Conservation (phyloP, 1,284 basidiomycete species). For the Malassezia yamatoensis region DNA sequence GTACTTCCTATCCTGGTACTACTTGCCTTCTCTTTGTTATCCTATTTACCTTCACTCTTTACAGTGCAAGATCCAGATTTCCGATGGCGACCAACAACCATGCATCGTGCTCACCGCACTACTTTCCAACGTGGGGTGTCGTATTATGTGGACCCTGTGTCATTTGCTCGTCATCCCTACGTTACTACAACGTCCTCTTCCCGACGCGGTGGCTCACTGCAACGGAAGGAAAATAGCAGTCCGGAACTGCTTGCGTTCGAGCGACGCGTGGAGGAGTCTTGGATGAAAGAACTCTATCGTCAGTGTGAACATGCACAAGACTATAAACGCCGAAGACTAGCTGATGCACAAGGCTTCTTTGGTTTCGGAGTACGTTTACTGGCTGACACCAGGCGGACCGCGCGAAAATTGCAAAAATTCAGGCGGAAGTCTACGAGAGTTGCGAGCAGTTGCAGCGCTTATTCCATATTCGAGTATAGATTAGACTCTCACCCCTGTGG, state of each 20-base stretch:
- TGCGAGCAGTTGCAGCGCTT: constrained; percentile 40
- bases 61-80: constrained; percentile 69
- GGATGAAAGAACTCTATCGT: constrained; percentile 19
- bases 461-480: constrained; percentile 11
- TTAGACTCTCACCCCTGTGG: neutral
- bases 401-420: constrained; percentile 30
- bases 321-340: constrained; percentile 9
- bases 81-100: constrained; percentile 55
- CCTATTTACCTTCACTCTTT: constrained; percentile 64
- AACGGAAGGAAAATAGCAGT: constrained; percentile 21
- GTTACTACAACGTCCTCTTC: constrained; percentile 29
- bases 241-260: constrained; percentile 20
- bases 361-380: constrained; percentile 14
- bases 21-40: constrained; percentile 59
- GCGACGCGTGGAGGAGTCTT: constrained; percentile 14
- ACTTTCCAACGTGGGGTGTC: constrained; percentile 62
- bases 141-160: constrained; percentile 73
- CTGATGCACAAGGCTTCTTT: constrained; percentile 17
- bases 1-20: constrained; percentile 62
- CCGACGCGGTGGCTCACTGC: constrained; percentile 7
- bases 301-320: constrained; percentile 18
- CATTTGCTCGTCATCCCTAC: constrained; percentile 67
- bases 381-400: constrained; percentile 24
- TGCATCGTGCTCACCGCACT: constrained; percentile 37
- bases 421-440: constrained; percentile 32